These are phyloP conservation scores for Paramecium caudatum DNA, from an alignment of 73 alveolate genomes.

Conservation along the genomic window DNA sequence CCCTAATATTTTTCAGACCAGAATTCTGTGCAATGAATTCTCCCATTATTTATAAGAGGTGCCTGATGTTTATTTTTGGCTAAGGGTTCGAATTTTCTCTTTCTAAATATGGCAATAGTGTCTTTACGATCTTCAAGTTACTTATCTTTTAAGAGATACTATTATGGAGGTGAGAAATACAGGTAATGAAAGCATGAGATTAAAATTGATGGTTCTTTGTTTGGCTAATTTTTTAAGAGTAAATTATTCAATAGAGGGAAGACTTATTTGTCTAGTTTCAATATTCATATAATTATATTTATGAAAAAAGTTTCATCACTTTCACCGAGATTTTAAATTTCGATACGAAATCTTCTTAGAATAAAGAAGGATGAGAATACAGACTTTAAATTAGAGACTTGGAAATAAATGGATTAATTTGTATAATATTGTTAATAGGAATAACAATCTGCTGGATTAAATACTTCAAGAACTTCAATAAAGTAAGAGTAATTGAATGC, in stretches of 20 bases:
- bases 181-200: conserved; percentile 27
- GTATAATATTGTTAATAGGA: background rate
- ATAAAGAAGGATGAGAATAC: background rate
- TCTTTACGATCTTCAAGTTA: conserved; percentile 15
- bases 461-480: conserved; percentile 40
- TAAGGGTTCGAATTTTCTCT: background rate
- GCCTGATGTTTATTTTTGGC: background rate
- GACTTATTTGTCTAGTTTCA: background rate
- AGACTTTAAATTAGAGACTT: background rate
- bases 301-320: background rate
- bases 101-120: conserved; percentile 11
- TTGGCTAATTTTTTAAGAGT: background rate
- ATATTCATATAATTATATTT: background rate
- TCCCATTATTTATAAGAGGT: conserved; percentile 4
- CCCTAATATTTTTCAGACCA: conserved; percentile 42
- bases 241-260: background rate
- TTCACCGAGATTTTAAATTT: conserved; percentile 3
- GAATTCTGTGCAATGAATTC: conserved; percentile 15
- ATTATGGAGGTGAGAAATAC: background rate
- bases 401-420: conserved; percentile 9
- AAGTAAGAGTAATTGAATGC: background rate
- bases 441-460: background rate
- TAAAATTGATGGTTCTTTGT: background rate
- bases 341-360: background rate
- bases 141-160: conserved; percentile 13